Conservation (phyloP, 305 asterid species). For the Fraxinus dipetala region DNA sequence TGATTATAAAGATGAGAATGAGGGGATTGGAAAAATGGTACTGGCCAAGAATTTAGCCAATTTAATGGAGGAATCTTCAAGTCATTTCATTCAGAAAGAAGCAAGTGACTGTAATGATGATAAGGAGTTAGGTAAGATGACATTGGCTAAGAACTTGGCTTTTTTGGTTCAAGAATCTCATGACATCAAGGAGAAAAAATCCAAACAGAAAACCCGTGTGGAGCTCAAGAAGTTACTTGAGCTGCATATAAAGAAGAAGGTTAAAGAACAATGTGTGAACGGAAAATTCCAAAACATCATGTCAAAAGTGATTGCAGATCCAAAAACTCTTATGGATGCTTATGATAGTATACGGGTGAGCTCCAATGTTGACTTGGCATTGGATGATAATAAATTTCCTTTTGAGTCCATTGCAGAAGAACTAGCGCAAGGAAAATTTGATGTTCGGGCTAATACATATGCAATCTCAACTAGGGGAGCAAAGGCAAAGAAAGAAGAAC, state of each 20-base stretch:
- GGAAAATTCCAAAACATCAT: constrained; percentile 70
- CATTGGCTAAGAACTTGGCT: constrained; percentile 60
- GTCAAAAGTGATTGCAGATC: constrained; percentile 65
- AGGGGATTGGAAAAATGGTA: constrained; percentile 25
- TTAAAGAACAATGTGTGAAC: constrained; percentile 58
- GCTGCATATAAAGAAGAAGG: constrained; percentile 71
- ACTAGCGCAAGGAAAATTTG: constrained; percentile 55
- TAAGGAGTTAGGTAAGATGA: constrained; percentile 25
- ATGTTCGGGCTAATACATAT: constrained; percentile 56
- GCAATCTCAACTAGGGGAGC: constrained; percentile 56
- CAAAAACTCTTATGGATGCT: constrained; percentile 70
- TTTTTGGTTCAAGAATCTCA: constrained; percentile 66
- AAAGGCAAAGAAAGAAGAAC: constrained; percentile 50
- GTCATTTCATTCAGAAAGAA: constrained; percentile 14
- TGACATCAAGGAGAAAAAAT: constrained; percentile 31
- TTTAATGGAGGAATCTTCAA: constrained; percentile 41
- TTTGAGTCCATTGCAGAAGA: constrained; percentile 76
- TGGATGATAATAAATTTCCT: constrained; percentile 42
- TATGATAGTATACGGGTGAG: constrained; percentile 57
- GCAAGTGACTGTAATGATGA: constrained; percentile 1
- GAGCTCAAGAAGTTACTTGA: constrained; percentile 65
- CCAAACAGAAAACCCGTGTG: constrained; percentile 42
- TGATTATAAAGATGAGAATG: constrained; percentile 24
- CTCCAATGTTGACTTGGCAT: constrained; percentile 60
- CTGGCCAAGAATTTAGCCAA: constrained; percentile 39